A percentile compares a stretch with the other conserved stretches of the same genome.
phyloP scores from a whole-genome alignment of 257 asterid genomes.

The Solanum rostratum region DNA sequence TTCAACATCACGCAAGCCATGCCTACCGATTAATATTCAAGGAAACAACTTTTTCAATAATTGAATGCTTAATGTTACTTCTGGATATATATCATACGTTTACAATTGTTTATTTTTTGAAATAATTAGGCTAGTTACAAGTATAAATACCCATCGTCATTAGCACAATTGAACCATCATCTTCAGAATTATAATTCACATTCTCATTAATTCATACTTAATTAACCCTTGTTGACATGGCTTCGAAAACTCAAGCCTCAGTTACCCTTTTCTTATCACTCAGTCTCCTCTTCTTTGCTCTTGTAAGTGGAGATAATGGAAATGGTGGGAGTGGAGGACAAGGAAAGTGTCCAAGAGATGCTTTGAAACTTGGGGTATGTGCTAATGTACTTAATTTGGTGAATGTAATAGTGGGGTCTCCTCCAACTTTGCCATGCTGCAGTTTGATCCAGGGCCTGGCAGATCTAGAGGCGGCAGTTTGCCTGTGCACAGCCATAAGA shows the following conservation, averaged over 20 bases:
- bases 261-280: not conserved
- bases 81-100: not conserved
- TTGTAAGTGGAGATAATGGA: not conserved
- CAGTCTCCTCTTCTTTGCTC: not conserved
- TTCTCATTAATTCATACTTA: too few relatives aligned
- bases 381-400: conserved; percentile 5
- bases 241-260: not conserved
- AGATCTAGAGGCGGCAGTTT: not conserved
- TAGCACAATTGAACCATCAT: too few relatives aligned
- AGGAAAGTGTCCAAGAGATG: conserved; percentile 10
- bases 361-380: conserved; percentile 16
- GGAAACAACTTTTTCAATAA: too few relatives aligned
- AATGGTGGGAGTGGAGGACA: not conserved
- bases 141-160: too few relatives aligned
- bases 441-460: not conserved
- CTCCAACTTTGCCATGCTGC: conserved; percentile 18
- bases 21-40: not conserved
- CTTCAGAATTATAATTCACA: too few relatives aligned
- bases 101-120: not conserved
- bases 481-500: not conserved
- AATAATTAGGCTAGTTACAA: too few relatives aligned
- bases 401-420: conserved; percentile 7
- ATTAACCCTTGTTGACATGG: not conserved
- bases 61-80: too few relatives aligned
- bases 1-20: not conserved